These are phyloP conservation scores for Starmera dryadoides DNA, from an alignment of 805 yeast species.

Conservation along the genomic window DNA sequence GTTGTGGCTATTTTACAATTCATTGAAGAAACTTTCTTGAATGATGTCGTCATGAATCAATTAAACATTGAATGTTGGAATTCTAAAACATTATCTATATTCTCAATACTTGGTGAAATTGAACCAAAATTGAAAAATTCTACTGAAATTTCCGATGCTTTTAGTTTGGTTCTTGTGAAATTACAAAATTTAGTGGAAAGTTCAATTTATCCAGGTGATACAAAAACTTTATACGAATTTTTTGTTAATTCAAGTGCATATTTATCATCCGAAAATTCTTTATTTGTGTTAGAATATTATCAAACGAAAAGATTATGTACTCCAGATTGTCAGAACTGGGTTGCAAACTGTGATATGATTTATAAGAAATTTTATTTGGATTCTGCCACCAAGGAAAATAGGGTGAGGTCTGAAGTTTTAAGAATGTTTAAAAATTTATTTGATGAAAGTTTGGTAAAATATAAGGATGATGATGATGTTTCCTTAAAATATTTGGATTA, in stretches of 20 bases:
- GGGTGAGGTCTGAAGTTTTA: constrained; percentile 26
- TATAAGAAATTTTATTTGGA: constrained; percentile 37
- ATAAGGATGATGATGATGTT: constrained; percentile 8
- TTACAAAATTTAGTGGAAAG: constrained; percentile 25
- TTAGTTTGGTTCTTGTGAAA: constrained; percentile 28
- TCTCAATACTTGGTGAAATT: neutral
- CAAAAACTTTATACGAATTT: constrained; percentile 33
- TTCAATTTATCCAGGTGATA: constrained; percentile 32
- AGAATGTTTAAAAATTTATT: constrained; percentile 17
- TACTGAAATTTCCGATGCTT: constrained; percentile 21
- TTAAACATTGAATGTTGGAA: constrained; percentile 37
- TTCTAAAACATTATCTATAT: constrained; percentile 15
- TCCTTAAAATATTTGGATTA: constrained; percentile 6
- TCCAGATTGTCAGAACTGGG: constrained; percentile 46
- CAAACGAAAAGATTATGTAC: constrained; percentile 45
- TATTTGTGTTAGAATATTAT: constrained; percentile 40
- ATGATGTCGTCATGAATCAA: constrained; percentile 20
- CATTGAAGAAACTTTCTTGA: constrained; percentile 31
- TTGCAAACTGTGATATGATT: constrained; percentile 34
- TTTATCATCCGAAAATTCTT: constrained; percentile 27
- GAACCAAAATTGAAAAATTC: constrained; percentile 17
- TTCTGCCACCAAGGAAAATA: constrained; percentile 10
- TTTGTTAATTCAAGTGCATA: constrained; percentile 32
- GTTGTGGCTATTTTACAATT: constrained; percentile 33
- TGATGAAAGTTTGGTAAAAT: constrained; percentile 13